Base-by-base conservation (phyloP, 495 filamentous ascomycete genomes). In the Rhypophila decipiens region DNA sequence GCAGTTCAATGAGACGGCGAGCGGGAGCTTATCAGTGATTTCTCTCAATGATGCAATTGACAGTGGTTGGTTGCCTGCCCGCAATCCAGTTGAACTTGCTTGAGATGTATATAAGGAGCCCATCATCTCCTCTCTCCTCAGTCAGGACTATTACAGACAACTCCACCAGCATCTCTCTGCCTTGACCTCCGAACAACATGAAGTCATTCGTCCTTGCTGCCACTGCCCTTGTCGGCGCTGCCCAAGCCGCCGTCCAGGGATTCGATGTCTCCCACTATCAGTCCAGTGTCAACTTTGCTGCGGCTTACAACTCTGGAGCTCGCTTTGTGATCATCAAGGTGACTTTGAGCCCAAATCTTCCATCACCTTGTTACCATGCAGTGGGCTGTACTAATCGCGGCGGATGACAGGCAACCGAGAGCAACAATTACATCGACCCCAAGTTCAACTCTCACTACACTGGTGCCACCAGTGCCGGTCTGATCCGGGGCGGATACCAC, bases 291-390 rank as follows among this genome's bases (percentile, higher is more conserved):
- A 61, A 85, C 68, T 84, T 78, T 52, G 56, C 61, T 1, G 65
- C 58, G 15, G 81, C 80, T 2, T 80, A 84, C 48, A 61, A 44
- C 18, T 52, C 66, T 15, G 81, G 81, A 18, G 77, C 78, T n/a
- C 75, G 80, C 17, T 86, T 85, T 47, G 81, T 82, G 51, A 82
- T 84, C 36, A 82, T 85, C 68, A 86, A 86, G 72, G 82, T 75
- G 39, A 44, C 45, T 24, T 11, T 19, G n/a, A 19, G 10, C 12
- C 22, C 21, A 12, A n/a, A n/a, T 11, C n/a, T 17, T 33, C 31
- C 8, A 8, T 33, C 29, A 8, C 7, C 29, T 8, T 33, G 29
- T 33, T n/a, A n/a, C 29, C 29, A 33, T 8, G 29, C 29, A 8
- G 7, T 7, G 7, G 29, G 8, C 10, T 42, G 3, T 13, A 24